Percentiles rank a stretch among this genome's conserved stretches.
These are phyloP conservation scores for Colletotrichum sp. DNA, from an alignment of 2,329 filamentous ascomycete genomes.

Conservation along the genomic window DNA sequence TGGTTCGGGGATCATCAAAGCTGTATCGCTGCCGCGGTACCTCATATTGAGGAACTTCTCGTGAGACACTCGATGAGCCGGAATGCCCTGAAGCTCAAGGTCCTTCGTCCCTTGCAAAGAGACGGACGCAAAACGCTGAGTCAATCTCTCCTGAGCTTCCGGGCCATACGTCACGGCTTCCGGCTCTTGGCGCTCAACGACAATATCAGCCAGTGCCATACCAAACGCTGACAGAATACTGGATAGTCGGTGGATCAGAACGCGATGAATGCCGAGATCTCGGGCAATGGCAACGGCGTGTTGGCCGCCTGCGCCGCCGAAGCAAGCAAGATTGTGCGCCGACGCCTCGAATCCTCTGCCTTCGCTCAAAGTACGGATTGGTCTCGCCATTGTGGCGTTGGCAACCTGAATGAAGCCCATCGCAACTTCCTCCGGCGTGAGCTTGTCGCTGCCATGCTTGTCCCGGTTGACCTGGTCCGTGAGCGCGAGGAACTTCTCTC, in stretches of 20 bases:
- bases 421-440: conserved; percentile 40
- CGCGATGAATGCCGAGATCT: conserved; percentile 44
- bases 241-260: conserved; percentile 50
- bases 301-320: conserved; percentile 43
- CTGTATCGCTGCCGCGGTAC: conserved; percentile 46
- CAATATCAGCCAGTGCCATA: conserved; percentile 50
- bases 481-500: conserved; percentile 42
- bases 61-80: conserved; percentile 41
- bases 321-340: conserved; percentile 38
- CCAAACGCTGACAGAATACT: conserved; percentile 52
- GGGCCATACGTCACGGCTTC: conserved; percentile 30
- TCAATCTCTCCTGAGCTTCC: conserved; percentile 16
- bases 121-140: conserved; percentile 33
- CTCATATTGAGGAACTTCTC: conserved; percentile 46
- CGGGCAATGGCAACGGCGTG: conserved; percentile 48
- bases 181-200: conserved; percentile 44
- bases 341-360: conserved; percentile 39
- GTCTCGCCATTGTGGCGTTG: conserved; percentile 38
- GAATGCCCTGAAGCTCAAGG: conserved; percentile 31
- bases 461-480: conserved; percentile 46
- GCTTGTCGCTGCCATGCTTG: conserved; percentile 25
- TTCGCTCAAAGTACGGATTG: conserved; percentile 40
- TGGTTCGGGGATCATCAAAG: conserved; percentile 37
- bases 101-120: conserved; percentile 32
- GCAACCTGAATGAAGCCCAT: conserved; percentile 41